Percentiles rank a stretch among this genome's conserved stretches.
phyloP scores from a whole-genome alignment of 331 rosid genomes.

The Prunus yedoensis region DNA sequence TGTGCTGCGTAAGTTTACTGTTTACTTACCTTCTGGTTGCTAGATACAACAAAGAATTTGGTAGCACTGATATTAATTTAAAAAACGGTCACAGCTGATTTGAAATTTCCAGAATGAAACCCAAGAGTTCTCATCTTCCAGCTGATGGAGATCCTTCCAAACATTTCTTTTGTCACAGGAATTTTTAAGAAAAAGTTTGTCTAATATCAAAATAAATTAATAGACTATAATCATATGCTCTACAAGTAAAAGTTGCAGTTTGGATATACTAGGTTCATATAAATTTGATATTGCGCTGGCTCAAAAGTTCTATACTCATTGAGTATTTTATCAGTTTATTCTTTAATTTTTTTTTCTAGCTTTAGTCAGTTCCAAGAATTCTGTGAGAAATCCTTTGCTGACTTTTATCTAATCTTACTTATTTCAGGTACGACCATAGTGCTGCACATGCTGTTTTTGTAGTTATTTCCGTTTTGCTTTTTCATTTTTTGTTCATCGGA shows the following conservation, averaged over 20 bases:
- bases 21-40: constrained; percentile 20
- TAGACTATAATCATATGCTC: not conserved
- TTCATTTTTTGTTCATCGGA: constrained; percentile 84
- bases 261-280: not conserved
- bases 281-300: not conserved
- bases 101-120: not conserved
- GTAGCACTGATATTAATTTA: not conserved
- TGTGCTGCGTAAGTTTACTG: constrained; percentile 92
- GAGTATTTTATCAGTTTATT: not conserved
- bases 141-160: not conserved
- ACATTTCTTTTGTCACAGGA: not conserved
- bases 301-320: constrained; percentile 6
- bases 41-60: not conserved
- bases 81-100: not conserved
- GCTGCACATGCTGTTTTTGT: constrained; percentile 80
- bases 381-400: not conserved
- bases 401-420: constrained; percentile 4
- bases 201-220: not conserved
- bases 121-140: not conserved
- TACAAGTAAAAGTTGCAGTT: not conserved
- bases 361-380: not conserved
- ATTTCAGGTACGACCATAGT: constrained; percentile 94
- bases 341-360: not conserved
- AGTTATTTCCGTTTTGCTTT: constrained; percentile 78
- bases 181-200: not conserved